Percentiles rank a stretch among this genome's conserved stretches.
phyloP scores from a whole-genome alignment of 371 early-diverging fungal genomes.

The Apophysomyces variabilis region DNA sequence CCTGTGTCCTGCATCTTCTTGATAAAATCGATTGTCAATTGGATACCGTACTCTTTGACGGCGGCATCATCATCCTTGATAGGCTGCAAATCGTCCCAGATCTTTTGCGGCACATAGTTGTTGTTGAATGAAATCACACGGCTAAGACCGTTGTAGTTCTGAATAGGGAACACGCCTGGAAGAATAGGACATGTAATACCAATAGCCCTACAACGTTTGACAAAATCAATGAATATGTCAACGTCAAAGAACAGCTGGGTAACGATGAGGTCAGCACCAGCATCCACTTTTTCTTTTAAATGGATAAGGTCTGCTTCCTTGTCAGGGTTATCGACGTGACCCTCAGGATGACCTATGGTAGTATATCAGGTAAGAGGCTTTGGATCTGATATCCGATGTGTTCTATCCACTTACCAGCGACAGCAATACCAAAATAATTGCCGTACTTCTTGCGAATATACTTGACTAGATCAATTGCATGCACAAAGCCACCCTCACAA shows the following conservation, averaged over 20 bases:
- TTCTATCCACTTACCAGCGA: constrained; percentile 68
- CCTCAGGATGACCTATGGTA: constrained; percentile 82
- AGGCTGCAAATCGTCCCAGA: constrained; percentile 84
- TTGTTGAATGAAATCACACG: constrained; percentile 87
- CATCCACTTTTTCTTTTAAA: constrained; percentile 89
- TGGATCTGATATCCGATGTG: background rate
- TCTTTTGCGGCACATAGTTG: constrained; percentile 83
- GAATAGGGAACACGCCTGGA: constrained; percentile 96
- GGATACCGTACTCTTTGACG: constrained; percentile 92
- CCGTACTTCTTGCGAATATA: constrained; percentile 91
- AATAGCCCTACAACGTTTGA: constrained; percentile 70
- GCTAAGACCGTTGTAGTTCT: constrained; percentile 84
- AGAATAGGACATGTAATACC: constrained; percentile 90
- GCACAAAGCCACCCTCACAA: constrained; percentile 81
- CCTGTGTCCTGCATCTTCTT: constrained; percentile 71
- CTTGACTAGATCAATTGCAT: constrained; percentile 85
- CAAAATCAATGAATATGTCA: constrained; percentile 83
- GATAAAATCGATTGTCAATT: constrained; percentile 85
- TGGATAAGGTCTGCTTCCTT: constrained; percentile 75
- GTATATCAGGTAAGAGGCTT: background rate
- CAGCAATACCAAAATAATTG: constrained; percentile 94
- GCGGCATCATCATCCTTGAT: constrained; percentile 97
- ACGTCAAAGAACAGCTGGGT: constrained; percentile 96
- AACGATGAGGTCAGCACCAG: constrained; percentile 91
- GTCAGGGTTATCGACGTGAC: constrained; percentile 76